phyloP scores from a whole-genome alignment of 805 yeast genomes.

The Wickerhamomyces tratensis region DNA sequence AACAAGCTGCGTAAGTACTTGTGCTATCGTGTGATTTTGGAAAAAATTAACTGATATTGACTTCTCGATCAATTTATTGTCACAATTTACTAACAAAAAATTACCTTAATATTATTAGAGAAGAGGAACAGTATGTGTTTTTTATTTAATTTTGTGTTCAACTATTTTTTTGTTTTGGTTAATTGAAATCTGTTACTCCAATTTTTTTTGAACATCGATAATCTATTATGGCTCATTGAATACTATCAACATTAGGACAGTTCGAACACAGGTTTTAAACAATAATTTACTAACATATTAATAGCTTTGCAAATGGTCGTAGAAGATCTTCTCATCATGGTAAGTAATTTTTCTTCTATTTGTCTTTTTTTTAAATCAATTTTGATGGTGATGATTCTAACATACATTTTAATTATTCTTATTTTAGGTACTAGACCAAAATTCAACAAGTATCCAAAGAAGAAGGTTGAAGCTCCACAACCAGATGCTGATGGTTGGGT shows the following conservation, averaged over 20 bases:
- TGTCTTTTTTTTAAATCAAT: too few relatives aligned
- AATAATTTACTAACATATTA: slow-evolving; percentile 5
- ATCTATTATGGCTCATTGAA: not conserved
- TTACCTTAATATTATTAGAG: not conserved
- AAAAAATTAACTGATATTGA: too few relatives aligned
- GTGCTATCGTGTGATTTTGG: not conserved
- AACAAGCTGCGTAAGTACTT: slow-evolving; percentile 19
- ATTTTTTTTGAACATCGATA: not conserved
- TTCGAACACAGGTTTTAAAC: slow-evolving; percentile 9
- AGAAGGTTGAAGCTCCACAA: slow-evolving; percentile 34
- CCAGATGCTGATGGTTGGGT: slow-evolving; percentile 84
- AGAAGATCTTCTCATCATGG: slow-evolving; percentile 46
- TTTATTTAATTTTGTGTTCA: not conserved
- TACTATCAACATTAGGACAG: slow-evolving; percentile 19
- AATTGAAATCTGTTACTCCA: too few relatives aligned
- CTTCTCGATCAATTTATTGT: too few relatives aligned
- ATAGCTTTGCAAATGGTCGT: slow-evolving; percentile 44
- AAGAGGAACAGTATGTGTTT: not conserved
- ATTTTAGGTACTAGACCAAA: slow-evolving; percentile 29
- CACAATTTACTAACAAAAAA: too few relatives aligned
- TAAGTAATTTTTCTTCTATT: slow-evolving; percentile 3
- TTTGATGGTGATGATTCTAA: too few relatives aligned
- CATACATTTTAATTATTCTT: too few relatives aligned
- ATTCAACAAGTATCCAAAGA: slow-evolving; percentile 45
- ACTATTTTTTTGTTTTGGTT: too few relatives aligned